phyloP scores from a whole-genome alignment of 805 yeast genomes.

The Candida railenensis region DNA sequence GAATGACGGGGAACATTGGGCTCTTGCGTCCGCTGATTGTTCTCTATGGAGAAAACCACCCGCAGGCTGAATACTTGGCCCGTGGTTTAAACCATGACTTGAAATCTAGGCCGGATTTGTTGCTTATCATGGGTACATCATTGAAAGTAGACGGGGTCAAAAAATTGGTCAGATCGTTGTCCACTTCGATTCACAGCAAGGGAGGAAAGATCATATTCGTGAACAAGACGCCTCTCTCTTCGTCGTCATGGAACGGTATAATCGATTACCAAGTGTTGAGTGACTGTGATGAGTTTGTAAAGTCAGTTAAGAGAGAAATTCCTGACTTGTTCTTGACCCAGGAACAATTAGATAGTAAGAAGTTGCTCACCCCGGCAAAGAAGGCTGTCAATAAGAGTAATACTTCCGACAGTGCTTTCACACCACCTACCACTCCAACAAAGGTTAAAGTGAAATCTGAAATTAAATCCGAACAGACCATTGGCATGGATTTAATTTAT shows the following conservation, averaged over 20 bases:
- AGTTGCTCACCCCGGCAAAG: slow-evolving; percentile 18
- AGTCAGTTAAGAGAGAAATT: slow-evolving; percentile 47
- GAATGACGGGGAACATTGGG: slow-evolving; percentile 72
- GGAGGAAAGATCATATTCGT: slow-evolving; percentile 79
- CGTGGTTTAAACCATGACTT: slow-evolving; percentile 67
- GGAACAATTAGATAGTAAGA: slow-evolving; percentile 45
- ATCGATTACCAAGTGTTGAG: slow-evolving; percentile 77
- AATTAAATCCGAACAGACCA: neutral
- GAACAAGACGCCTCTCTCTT: slow-evolving; percentile 64
- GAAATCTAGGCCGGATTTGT: slow-evolving; percentile 65
- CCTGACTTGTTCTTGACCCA: slow-evolving; percentile 67
- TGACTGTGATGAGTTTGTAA: slow-evolving; percentile 84
- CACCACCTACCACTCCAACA: slow-evolving; percentile 36
- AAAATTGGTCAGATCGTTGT: slow-evolving; percentile 65
- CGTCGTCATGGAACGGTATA: slow-evolving; percentile 62
- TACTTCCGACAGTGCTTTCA: slow-evolving; percentile 14
- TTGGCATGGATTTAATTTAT: neutral
- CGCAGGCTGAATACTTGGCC: slow-evolving; percentile 77
- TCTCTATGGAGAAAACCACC: slow-evolving; percentile 92
- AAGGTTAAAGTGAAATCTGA: slow-evolving; percentile 14
- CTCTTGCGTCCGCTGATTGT: slow-evolving; percentile 85
- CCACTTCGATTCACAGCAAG: slow-evolving; percentile 69
- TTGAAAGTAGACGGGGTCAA: slow-evolving; percentile 88
- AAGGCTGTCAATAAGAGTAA: slow-evolving; percentile 3
- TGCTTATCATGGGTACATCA: slow-evolving; percentile 92